These are phyloP conservation scores for Gilbertella persicaria DNA, from an alignment of 371 early-diverging fungal genomes.

Conservation along the genomic window DNA sequence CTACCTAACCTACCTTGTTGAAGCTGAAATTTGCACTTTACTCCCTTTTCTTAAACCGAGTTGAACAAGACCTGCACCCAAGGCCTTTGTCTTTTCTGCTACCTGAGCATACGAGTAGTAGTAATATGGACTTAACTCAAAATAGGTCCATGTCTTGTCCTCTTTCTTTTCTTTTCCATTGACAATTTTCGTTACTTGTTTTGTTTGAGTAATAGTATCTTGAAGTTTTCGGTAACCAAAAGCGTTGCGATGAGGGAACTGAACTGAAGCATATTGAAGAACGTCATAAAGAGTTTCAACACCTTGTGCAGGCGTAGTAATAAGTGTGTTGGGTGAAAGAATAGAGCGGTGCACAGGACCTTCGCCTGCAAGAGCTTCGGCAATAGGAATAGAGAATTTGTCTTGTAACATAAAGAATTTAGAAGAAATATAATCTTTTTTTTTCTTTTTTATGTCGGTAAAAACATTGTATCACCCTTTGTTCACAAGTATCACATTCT, in stretches of 20 bases:
- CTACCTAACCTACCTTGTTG: slow-evolving; percentile 64
- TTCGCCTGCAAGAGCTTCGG: slow-evolving; percentile 41
- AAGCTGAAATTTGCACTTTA: slow-evolving; percentile 72
- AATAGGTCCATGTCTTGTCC: slow-evolving; percentile 82
- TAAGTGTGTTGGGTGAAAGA: slow-evolving; percentile 54
- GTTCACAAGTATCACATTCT: too few relatives aligned
- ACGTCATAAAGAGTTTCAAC: slow-evolving; percentile 73
- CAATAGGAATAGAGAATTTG: slow-evolving; percentile 39
- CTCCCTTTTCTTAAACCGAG: slow-evolving; percentile 66
- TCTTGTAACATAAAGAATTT: slow-evolving; percentile 3
- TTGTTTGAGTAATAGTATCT: slow-evolving; percentile 70
- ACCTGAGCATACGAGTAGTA: slow-evolving; percentile 73
- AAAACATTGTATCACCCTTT: too few relatives aligned
- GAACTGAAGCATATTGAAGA: slow-evolving; percentile 51
- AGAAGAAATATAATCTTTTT: too few relatives aligned
- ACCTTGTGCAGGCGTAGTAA: slow-evolving; percentile 53
- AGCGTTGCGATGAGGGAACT: slow-evolving; percentile 50
- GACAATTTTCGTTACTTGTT: slow-evolving; percentile 69
- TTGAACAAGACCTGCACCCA: slow-evolving; percentile 70
- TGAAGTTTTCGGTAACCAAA: slow-evolving; percentile 73
- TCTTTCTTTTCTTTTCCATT: slow-evolving; percentile 65
- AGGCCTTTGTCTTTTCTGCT: slow-evolving; percentile 32
- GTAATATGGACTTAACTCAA: slow-evolving; percentile 68
- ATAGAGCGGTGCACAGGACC: slow-evolving; percentile 58
- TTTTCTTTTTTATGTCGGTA: too few relatives aligned